Conservation (phyloP, 2,329 filamentous ascomycete genomes). For the Cordyceps tenuipes region DNA sequence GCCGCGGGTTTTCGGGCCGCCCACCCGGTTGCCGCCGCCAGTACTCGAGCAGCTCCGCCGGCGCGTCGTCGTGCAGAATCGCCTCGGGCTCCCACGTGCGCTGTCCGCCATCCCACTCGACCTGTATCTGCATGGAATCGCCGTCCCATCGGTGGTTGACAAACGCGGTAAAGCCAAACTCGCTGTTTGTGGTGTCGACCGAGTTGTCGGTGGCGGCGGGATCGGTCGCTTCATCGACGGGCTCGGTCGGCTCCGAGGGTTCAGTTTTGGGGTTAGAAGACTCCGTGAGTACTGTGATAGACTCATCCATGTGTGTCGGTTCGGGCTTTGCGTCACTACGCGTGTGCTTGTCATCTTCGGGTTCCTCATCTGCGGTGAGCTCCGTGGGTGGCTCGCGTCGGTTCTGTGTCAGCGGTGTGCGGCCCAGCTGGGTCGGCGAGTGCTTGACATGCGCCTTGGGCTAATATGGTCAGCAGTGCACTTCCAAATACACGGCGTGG, state of each 20-base stretch:
- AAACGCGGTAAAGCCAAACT: background rate
- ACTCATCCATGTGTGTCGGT: background rate
- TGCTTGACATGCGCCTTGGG: conserved; percentile 1
- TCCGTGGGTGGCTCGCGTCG: background rate
- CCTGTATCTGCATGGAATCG: conserved; percentile 22
- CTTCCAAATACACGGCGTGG: background rate
- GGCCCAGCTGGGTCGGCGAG: background rate
- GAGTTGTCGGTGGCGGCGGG: background rate
- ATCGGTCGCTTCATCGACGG: background rate
- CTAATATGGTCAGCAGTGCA: background rate
- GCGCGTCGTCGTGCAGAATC: conserved; percentile 26
- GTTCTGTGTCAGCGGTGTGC: background rate
- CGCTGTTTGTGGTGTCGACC: background rate
- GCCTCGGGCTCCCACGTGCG: conserved; percentile 28
- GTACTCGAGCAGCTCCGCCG: conserved; percentile 23
- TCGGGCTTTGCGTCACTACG: background rate
- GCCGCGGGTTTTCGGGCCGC: conserved; percentile 24
- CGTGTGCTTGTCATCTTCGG: no score
- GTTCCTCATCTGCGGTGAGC: background rate
- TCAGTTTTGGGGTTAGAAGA: background rate
- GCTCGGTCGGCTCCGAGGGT: background rate
- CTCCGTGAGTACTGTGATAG: no score
- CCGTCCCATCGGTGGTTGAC: conserved; percentile 21
- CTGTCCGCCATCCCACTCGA: conserved; percentile 32
- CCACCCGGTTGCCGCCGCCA: conserved; percentile 23